Evolutionary conservation across 257 asterid species (phyloP), one percentile per base, ranked within the genome.

Genomic region (Anisodus acutangulus): DNA sequence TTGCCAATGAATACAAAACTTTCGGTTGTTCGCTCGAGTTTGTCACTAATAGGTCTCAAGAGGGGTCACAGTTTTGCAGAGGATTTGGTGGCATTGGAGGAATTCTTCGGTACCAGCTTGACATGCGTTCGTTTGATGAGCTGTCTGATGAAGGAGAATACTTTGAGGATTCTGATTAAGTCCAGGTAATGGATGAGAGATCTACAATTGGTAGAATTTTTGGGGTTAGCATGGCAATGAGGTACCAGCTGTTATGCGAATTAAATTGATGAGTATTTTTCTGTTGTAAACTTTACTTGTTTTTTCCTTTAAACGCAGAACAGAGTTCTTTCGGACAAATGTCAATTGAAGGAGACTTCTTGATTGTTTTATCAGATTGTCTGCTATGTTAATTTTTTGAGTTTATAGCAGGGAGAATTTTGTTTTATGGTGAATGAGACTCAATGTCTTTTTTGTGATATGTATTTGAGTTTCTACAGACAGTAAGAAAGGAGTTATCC

Each of bases 31-130:
- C 70, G 39, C 89, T 89, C 41, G 92, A 89, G 83, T 89, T 89
- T 87, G 92, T 89, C 17, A 89, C 90, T 8, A 89, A 89, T 66
- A 86, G 87, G 49, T 89, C 92, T 35, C 92, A 89, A 76, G 90
- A 89, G 84, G 90, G 92, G 3, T 87, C 92, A 47, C 92, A 89
- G 80, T 89, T 89, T 81, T 89, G 90, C 83, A 80, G 92, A 86
- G 92, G 92, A 41, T 89, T 89, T 78, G 92, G 91, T 72, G 92
- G 92, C 70, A 89, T 89, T 85, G 92, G 92, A 19, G 92, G 92
- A 82, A 82, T 87, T 43, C 89, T 89, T 82, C 89, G 92, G 4
- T 87, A 89, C 90, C 92, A 89, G 88, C 89, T 87, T 86, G 92
- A 89, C 81, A 82, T 89, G 88, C 90, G 90, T 15, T 62, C 89